Evolutionary conservation across 306 rosid species (phyloP), one percentile per base, ranked within the genome.

Genomic region (Quercus suber): DNA sequence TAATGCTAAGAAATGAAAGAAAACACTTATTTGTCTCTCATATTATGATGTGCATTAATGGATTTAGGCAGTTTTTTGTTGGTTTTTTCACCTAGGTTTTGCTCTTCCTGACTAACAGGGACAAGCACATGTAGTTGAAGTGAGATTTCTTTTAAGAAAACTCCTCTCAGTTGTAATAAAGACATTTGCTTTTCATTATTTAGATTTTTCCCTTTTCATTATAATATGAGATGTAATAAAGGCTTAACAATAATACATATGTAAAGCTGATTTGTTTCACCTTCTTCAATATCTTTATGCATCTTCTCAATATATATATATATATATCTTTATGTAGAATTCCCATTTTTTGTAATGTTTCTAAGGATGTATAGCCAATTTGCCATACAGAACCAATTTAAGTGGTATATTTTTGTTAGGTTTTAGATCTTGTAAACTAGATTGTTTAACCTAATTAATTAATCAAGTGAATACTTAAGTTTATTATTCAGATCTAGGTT

Each of bases 71-170:
- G 71, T 45, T 77, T 78, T 1, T 73, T 67, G 45, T 74, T 77
- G 49, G 17, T 20, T 17, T 1, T 60, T 73, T 30, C 3, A 53
- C 52, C 41, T n/a, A 37, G 53, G 67, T 43, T 75, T 73, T 78
- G 82, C 84, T 27, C 49, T 79, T 60, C 84, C 83, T 76, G 49
- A 27, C 71, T 60, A 78, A 71, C 64, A 57, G 70, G 87, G 79
- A 88, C 71, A 14, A 73, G 80, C 78, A 85, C 69, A 13, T 71
- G 31, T 23, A 25, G 1, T 75, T 25, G 20, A 61, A 17, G 10
- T 27, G 76, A 57, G 69, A 69, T 70, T 49, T 45, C 21, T 78
- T n/a, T 7, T 25, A n/a, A 45, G 61, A 59, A 58, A 19, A 4
- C 55, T 61, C 37, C 18, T 63, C 59, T 63, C 49, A 33, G 10